A percentile compares a stretch with the other conserved stretches of the same genome.
These are phyloP conservation scores for Phytophthora citrophthora DNA, from an alignment of 352 stramenopile species.

Conservation along the genomic window DNA sequence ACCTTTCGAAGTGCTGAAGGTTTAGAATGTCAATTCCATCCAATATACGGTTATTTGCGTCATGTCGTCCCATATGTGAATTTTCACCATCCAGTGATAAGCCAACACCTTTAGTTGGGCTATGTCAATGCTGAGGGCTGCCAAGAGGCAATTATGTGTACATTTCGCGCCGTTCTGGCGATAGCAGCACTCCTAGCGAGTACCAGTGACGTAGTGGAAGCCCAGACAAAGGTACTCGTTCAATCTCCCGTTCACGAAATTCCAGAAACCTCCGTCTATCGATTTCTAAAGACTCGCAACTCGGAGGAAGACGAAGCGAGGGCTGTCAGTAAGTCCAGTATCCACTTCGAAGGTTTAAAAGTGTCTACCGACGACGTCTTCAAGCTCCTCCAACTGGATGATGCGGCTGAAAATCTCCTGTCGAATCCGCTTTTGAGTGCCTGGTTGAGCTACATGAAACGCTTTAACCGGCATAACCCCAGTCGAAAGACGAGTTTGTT, in stretches of 20 bases:
- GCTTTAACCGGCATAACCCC: slow-evolving; percentile 15
- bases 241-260: too few relatives aligned
- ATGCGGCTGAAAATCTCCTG: slow-evolving; percentile 9
- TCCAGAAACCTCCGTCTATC: too few relatives aligned
- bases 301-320: slow-evolving; percentile 8
- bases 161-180: not conserved
- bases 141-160: not conserved
- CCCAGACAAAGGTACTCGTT: not conserved
- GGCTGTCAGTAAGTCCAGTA: not conserved
- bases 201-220: not conserved
- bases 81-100: not conserved
- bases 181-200: not conserved
- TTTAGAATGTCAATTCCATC: too few relatives aligned
- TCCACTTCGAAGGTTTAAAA: not conserved
- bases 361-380: slow-evolving; percentile 1
- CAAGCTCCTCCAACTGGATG: slow-evolving; percentile 5
- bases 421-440: not conserved
- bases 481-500: slow-evolving; percentile 9
- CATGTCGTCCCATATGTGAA: not conserved
- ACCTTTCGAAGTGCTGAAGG: too few relatives aligned
- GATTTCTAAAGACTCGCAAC: too few relatives aligned
- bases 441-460: slow-evolving; percentile 21
- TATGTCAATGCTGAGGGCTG: too few relatives aligned
- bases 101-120: too few relatives aligned
- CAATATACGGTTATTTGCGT: too few relatives aligned